Evolutionary conservation across 2,329 filamentous ascomycete genomes (phyloP).

Genomic region (Thielaviopsis musarum): DNA sequence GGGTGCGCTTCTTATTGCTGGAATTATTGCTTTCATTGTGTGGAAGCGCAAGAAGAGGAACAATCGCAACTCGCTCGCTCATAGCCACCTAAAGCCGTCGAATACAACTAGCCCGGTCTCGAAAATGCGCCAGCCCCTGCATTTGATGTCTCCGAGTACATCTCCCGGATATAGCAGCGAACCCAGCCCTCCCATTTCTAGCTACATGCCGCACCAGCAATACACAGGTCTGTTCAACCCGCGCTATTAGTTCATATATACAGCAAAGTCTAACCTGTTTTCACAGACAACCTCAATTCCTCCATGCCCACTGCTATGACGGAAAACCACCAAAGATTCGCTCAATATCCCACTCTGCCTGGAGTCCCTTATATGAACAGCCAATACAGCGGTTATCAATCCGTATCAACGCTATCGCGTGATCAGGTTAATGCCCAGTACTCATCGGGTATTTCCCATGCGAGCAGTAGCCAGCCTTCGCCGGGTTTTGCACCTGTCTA

Average conservation of each 20-base stretch:
- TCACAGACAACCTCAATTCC: neutral
- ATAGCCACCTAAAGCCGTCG: neutral
- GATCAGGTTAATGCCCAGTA: neutral
- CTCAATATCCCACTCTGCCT: neutral
- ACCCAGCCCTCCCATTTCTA: neutral
- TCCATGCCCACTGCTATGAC: neutral
- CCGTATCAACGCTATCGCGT: neutral
- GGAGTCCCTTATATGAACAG: neutral
- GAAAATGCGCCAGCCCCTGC: neutral
- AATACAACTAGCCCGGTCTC: neutral
- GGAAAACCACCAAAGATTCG: neutral
- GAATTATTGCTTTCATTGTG: neutral
- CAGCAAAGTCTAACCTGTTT: neutral
- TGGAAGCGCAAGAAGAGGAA: neutral
- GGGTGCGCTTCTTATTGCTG: slow-evolving; percentile 7
- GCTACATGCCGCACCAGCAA: neutral
- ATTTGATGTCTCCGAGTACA: neutral
- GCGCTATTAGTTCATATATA: neutral
- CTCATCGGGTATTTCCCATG: neutral
- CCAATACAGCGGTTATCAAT: neutral
- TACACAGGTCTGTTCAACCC: neutral
- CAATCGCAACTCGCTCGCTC: neutral
- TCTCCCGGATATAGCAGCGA: neutral
- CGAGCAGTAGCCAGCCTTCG: neutral
- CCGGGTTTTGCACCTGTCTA: neutral